Base-by-base conservation (phyloP, 305 asterid species). In the Fraxinus floribunda region DNA sequence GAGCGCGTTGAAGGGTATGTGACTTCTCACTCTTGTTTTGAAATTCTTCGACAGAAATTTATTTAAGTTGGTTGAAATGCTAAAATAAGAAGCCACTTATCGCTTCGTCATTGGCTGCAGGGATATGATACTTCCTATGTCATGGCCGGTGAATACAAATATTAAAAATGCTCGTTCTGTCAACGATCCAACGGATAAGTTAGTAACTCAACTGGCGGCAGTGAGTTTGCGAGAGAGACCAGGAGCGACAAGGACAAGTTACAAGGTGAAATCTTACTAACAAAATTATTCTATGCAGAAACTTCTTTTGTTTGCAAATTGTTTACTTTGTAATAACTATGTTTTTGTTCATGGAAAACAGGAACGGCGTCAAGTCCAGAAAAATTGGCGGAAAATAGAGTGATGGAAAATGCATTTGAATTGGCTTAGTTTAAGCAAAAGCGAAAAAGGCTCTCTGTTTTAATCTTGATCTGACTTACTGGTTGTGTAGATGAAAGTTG, bases 1-100 rank as follows among this genome's bases (percentile, higher is more conserved):
- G 84, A 88, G 78, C 86, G 3, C 11, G 41, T 18, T 41, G 88
- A 90, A 86, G 88, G 91, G 96, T 88, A 78, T 22, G 76, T 71
- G 20, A 80, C 35, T 49, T 35, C 75, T 30, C 68, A 57, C 49
- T 29, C 6, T 7, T 30, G 73, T 10, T 18, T 20, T 6, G 41
- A 9, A 15, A 36, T 24, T 11, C 5, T 7, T 55, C 5, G 2
- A 2, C 13, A 26, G 3, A 8, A 3, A 0, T 3, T 24, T 24
- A 4, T n/a, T 52, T 3, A n/a, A 52, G 64, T n/a, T 52, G 62
- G 62, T 52, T 52, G 20, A 52, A 15, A 49, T 49, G 20, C n/a
- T 55, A 18, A 52, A 36, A 36, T 36, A 36, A 36, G 41, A 44
- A 11, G 52, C 16, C 16, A 44, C 52, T 44, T 44, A 44, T 44